Evolutionary conservation across 129 eudicot genomes (phyloP).

Genomic region (Escallonia herrerae): DNA sequence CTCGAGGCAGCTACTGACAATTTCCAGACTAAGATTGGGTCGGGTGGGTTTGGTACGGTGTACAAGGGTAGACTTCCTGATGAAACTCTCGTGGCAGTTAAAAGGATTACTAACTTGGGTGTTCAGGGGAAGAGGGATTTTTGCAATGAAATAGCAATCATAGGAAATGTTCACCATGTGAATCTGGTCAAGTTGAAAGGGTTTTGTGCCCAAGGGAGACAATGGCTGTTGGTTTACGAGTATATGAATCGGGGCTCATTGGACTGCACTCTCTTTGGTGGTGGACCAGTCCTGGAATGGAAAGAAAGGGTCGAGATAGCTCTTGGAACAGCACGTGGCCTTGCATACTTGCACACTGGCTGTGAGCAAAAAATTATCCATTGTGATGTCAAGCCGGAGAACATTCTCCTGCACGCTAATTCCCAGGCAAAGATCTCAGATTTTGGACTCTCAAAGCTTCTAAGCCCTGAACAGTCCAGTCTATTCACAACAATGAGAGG

Average conservation of each 20-base stretch:
- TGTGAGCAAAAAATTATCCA: slow-evolving; percentile 81
- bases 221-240: slow-evolving; percentile 79
- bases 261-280: slow-evolving; percentile 67
- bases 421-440: slow-evolving; percentile 76
- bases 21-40: slow-evolving; percentile 58
- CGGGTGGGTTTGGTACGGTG: slow-evolving; percentile 90
- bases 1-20: slow-evolving; percentile 54
- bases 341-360: slow-evolving; percentile 80
- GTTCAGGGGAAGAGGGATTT: slow-evolving; percentile 71
- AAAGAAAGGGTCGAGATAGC: slow-evolving; percentile 80
- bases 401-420: slow-evolving; percentile 56
- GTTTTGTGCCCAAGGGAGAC: slow-evolving; percentile 60
- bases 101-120: slow-evolving; percentile 57
- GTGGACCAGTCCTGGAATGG: slow-evolving; percentile 79
- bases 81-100: slow-evolving; percentile 70
- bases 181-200: slow-evolving; percentile 80
- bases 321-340: slow-evolving; percentile 77
- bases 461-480: slow-evolving; percentile 71
- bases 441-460: slow-evolving; percentile 77
- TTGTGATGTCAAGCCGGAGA: slow-evolving; percentile 90
- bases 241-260: slow-evolving; percentile 85
- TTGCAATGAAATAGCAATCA: slow-evolving; percentile 72
- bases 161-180: slow-evolving; percentile 79
- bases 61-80: slow-evolving; percentile 64
- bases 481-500: slow-evolving; percentile 89